Conservation (phyloP, 2,329 filamentous ascomycete genomes). For the Cadophora malorum region DNA sequence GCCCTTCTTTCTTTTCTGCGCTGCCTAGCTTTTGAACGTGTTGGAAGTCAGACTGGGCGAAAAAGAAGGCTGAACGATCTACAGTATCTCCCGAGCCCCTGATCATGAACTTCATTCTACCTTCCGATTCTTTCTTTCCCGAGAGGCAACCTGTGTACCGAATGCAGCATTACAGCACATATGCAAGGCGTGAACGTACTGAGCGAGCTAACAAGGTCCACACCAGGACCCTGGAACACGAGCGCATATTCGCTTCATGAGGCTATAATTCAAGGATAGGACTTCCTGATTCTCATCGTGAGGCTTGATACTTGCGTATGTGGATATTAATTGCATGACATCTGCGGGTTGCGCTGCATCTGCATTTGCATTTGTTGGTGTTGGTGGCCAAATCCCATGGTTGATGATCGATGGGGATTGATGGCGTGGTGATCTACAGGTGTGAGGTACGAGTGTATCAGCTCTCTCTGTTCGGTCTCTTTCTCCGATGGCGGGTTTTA, state of each 20-base stretch:
- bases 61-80: too few relatives aligned
- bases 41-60: too few relatives aligned
- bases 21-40: too few relatives aligned
- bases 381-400: neutral
- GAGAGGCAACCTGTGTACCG: too few relatives aligned
- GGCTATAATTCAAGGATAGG: constrained; percentile 7
- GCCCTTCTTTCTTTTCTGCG: too few relatives aligned
- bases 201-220: neutral
- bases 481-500: neutral
- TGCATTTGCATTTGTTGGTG: neutral
- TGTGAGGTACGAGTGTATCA: neutral
- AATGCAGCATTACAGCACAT: too few relatives aligned
- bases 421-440: neutral
- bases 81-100: too few relatives aligned
- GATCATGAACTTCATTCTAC: too few relatives aligned
- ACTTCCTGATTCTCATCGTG: constrained; percentile 1
- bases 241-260: constrained; percentile 19
- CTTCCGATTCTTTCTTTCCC: too few relatives aligned
- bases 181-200: neutral
- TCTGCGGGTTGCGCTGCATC: too few relatives aligned
- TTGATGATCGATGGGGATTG: neutral
- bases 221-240: neutral
- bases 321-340: neutral
- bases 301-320: constrained; percentile 7
- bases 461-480: neutral